Evolutionary conservation across 345 rosid genomes (phyloP).

Genomic region (Corymbia maculata): DNA sequence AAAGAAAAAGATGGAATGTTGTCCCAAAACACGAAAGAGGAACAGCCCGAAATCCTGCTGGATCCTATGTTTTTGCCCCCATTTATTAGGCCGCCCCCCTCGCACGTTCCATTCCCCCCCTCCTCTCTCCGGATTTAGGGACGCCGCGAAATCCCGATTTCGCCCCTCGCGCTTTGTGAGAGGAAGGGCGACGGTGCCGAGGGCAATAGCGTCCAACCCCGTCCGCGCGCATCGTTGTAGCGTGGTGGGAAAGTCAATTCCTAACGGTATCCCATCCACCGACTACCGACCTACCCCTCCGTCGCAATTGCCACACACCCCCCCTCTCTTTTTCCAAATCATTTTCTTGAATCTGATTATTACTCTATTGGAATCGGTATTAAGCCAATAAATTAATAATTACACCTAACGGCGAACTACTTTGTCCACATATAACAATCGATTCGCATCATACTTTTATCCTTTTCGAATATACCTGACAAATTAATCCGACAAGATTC

Average conservation of each 20-base stretch:
- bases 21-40: background rate
- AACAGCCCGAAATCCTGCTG: background rate
- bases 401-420: background rate
- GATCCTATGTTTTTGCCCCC: background rate
- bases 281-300: constrained; percentile 63
- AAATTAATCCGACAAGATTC: background rate
- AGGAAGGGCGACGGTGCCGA: no score
- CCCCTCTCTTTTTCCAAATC: background rate
- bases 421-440: background rate
- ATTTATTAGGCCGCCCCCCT: background rate
- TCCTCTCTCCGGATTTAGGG: background rate
- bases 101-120: background rate
- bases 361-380: background rate
- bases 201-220: background rate
- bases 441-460: background rate
- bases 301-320: background rate
- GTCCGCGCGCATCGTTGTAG: constrained; percentile 8
- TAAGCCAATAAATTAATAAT: background rate
- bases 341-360: background rate
- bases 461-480: background rate
- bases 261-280: constrained; percentile 80
- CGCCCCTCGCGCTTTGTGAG: background rate
- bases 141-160: background rate
- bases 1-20: background rate
- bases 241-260: constrained; percentile 65